phyloP scores from a whole-genome alignment of 1,284 basidiomycete species.

The Serendipita sp. region DNA sequence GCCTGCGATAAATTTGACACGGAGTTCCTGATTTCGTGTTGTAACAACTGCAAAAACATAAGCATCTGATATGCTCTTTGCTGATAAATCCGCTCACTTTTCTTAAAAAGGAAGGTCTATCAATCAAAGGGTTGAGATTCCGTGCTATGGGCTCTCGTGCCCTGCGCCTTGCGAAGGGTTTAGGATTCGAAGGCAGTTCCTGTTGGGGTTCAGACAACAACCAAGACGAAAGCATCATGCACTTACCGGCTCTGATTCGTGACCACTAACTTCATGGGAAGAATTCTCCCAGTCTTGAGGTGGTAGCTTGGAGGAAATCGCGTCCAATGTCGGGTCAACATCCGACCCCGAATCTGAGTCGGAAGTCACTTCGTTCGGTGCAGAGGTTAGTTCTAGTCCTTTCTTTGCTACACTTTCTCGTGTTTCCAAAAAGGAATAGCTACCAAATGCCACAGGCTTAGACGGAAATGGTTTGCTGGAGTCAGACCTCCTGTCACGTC shows the following conservation, averaged over 20 bases:
- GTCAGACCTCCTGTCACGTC: conserved; percentile 22
- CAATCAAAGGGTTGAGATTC: conserved; percentile 52
- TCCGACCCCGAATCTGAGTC: conserved; percentile 36
- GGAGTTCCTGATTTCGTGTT: conserved; percentile 80
- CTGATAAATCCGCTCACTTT: conserved; percentile 37
- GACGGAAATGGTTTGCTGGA: conserved; percentile 13
- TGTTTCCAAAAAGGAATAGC: too few relatives aligned
- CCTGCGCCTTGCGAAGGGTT: conserved; percentile 14
- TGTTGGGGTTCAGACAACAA: not conserved
- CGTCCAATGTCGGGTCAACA: conserved; percentile 22
- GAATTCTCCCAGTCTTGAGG: conserved; percentile 4
- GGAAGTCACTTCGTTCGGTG: conserved; percentile 15
- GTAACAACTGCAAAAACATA: conserved; percentile 46
- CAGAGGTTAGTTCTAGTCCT: conserved; percentile 11
- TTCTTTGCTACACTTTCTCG: not conserved
- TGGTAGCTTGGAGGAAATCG: conserved; percentile 40
- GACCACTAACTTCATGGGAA: not conserved
- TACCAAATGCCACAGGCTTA: conserved; percentile 13
- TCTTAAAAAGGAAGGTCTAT: conserved; percentile 53
- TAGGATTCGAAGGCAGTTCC: not conserved
- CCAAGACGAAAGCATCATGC: not conserved
- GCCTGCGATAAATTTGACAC: conserved; percentile 88
- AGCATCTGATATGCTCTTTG: conserved; percentile 7
- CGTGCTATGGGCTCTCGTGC: conserved; percentile 39
- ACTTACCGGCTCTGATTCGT: conserved; percentile 9